Conservation (phyloP, 192 early-diverging fungal genomes). For the Helicostylum pulchrum region DNA sequence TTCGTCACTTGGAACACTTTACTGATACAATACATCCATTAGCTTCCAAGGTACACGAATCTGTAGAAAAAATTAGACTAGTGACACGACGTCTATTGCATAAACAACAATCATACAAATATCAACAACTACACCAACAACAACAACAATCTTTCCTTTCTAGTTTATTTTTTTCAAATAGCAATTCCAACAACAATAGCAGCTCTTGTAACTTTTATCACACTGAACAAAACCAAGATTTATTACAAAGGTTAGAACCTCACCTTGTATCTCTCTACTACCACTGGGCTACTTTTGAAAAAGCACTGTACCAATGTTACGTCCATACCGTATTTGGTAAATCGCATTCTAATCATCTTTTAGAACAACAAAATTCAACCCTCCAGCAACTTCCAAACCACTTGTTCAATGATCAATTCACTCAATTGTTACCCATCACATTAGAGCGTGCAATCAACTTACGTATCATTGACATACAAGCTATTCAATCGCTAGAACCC, state of each 20-base stretch:
- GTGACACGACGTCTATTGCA: background rate
- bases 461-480: background rate
- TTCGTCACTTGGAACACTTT: slow-evolving; percentile 6
- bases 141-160: background rate
- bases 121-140: background rate
- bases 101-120: background rate
- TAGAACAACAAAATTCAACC: background rate
- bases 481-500: slow-evolving; percentile 3
- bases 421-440: background rate
- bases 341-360: background rate
- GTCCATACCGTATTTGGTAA: slow-evolving; percentile 11
- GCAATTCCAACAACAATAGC: too few species aligned
- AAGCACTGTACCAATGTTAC: slow-evolving; percentile 7
- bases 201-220: too few species aligned
- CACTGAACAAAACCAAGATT: background rate
- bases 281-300: slow-evolving; percentile 3
- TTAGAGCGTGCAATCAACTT: slow-evolving; percentile 2
- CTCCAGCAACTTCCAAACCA: background rate
- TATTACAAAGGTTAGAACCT: background rate
- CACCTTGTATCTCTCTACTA: background rate
- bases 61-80: background rate
- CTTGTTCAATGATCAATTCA: slow-evolving; percentile 4
- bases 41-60: background rate
- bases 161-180: background rate
- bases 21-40: background rate